Conservation (phyloP, 768 basidiomycete genomes). For the Rhodotorula paludigena region DNA sequence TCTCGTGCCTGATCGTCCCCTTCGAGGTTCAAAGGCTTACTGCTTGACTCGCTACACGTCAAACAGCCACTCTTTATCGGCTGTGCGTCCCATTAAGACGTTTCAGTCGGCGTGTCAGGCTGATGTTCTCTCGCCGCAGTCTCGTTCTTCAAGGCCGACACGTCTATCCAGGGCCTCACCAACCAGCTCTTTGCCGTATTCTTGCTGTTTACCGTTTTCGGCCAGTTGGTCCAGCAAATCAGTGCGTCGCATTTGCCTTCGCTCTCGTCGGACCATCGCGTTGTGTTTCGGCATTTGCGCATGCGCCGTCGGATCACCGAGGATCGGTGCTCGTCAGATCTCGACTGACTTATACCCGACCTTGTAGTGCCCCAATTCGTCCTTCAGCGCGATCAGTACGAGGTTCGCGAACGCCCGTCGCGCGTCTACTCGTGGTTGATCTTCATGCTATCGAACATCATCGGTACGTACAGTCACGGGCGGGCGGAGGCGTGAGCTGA, state of each 20-base stretch:
- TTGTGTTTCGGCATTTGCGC: too few species aligned
- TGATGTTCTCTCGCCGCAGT: not conserved
- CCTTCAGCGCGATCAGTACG: constrained; percentile 58
- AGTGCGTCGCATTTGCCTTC: constrained; percentile 32
- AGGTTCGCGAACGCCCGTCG: constrained; percentile 63
- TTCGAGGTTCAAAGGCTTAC: too few species aligned
- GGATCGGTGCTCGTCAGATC: too few species aligned
- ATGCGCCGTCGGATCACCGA: too few species aligned
- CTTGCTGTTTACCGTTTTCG: constrained; percentile 34
- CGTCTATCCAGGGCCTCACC: not conserved
- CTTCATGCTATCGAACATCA: constrained; percentile 19
- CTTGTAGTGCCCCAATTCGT: constrained; percentile 55
- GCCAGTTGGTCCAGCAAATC: constrained; percentile 61
- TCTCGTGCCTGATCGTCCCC: too few species aligned
- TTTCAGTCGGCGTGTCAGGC: not conserved
- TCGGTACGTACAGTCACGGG: not conserved
- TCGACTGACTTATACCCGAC: too few species aligned
- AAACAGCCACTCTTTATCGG: constrained; percentile 34
- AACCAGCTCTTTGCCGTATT: constrained; percentile 23
- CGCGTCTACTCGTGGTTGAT: constrained; percentile 61
- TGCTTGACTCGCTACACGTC: too few species aligned
- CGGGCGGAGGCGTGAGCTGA: constrained; percentile 29
- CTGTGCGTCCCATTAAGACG: not conserved
- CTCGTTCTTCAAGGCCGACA: constrained; percentile 3
- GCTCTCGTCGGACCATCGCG: rapidly evolving